Base-by-base conservation (phyloP, 176 grass and related monocot species). In the Themeda triandra region DNA sequence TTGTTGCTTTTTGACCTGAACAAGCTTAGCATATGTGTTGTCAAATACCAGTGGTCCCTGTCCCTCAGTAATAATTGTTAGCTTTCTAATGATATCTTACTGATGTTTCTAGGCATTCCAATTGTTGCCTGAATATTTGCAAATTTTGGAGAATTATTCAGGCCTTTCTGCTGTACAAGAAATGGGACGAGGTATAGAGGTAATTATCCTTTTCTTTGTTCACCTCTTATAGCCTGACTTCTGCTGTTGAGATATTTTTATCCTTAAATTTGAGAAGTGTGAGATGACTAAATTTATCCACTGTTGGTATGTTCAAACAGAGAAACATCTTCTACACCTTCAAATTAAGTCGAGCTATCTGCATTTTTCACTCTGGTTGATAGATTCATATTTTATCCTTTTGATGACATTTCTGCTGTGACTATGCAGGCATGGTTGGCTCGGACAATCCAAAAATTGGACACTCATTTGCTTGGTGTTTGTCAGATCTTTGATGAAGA, bases 121-220 rank as follows among this genome's bases (percentile, higher is more conserved):
- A 59, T 93, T 99, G 59, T 92, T 99, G 84, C 96, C 93, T 13
- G 96, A 99, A 63, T 99, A 91, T 91, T 91, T 99, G 86, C 96
- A 99, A 96, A 66, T 99, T 80, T 92, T 99, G 90, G 96, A 99
- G 73, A 99, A 93, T 90, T 99, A 96, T 87, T 89, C 96, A 88
- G 79, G 91, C 59, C 91, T 99, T 85, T 89, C 86, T 88, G 84
- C 86, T 84, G 60, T 96, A 58, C 93, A 99, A 91, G 96, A 99
- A 85, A 92, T 99, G 96, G 93, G 93, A 36, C 93, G 86, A 80
- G 86, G 76, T 76, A 84, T 96, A 40, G 96, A 99, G 96, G 96
- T 94, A 31, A 87, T 67, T 85, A 68, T 85, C 53, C 63, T 88
- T 81, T 77, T 8, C 10, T 63, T 40, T n/a, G 13, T 30, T 63